These are phyloP conservation scores for Colletotrichum nymphaeae DNA, from an alignment of 2,329 filamentous ascomycete species.

Conservation along the genomic window DNA sequence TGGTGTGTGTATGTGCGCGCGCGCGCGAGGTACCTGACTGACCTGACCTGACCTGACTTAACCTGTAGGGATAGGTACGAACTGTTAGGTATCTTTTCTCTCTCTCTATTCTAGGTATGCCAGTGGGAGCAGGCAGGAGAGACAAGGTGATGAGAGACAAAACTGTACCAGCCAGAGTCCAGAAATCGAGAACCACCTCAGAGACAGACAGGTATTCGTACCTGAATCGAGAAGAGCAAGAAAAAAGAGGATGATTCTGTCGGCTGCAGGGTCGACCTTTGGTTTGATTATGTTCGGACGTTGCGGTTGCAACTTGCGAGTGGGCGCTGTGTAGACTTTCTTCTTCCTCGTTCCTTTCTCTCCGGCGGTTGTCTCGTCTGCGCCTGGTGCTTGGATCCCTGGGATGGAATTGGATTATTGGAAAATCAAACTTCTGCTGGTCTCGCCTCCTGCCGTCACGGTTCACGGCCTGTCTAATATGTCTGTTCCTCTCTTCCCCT, in stretches of 20 bases:
- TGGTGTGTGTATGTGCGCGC: neutral
- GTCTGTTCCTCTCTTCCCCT: slow-evolving; percentile 23
- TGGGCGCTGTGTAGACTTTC: neutral
- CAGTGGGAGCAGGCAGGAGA: neutral
- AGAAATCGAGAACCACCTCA: neutral
- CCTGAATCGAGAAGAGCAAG: neutral
- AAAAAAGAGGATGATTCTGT: slow-evolving; percentile 2
- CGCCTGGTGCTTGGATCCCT: slow-evolving; percentile 1
- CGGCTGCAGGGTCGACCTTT: slow-evolving; percentile 25
- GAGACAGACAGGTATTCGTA: neutral
- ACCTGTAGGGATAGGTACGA: neutral
- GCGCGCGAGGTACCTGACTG: neutral
- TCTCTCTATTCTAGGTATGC: neutral
- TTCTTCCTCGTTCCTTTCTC: slow-evolving; percentile 4
- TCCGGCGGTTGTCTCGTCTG: neutral
- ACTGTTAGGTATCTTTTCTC: neutral
- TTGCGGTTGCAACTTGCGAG: slow-evolving; percentile 6
- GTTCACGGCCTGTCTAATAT: slow-evolving; percentile 17
- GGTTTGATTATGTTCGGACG: slow-evolving; percentile 36
- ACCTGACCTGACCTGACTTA: neutral
- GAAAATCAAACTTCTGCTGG: slow-evolving; percentile 3
- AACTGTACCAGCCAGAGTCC: no score
- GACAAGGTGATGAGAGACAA: neutral
- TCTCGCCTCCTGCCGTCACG: slow-evolving; percentile 25
- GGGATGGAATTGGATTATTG: slow-evolving; percentile 24